These are phyloP conservation scores for Polyplosphaeria fusca DNA, from an alignment of 495 filamentous ascomycete genomes.

Conservation along the genomic window DNA sequence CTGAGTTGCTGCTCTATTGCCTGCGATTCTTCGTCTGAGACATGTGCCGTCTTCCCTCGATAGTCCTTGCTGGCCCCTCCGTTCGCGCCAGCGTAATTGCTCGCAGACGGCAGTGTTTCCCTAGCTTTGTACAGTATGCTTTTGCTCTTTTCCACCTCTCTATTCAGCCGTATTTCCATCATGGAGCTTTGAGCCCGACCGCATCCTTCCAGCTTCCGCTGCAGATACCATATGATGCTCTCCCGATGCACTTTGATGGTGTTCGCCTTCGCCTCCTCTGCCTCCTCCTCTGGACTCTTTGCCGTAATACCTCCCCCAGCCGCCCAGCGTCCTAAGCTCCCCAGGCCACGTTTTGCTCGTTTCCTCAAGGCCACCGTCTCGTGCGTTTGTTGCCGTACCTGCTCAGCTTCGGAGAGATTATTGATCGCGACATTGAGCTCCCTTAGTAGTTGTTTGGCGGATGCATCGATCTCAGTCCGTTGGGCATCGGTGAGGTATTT, in stretches of 20 bases:
- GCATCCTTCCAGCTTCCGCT: slow-evolving; percentile 68
- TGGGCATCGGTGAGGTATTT: slow-evolving; percentile 44
- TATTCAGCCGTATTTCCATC: slow-evolving; percentile 82
- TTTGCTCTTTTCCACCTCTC: slow-evolving; percentile 85
- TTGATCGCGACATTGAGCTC: slow-evolving; percentile 73
- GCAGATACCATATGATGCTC: slow-evolving; percentile 76
- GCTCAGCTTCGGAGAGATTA: slow-evolving; percentile 75
- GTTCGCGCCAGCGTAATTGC: slow-evolving; percentile 22
- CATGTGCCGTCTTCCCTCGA: slow-evolving; percentile 11
- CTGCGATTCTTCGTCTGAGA: slow-evolving; percentile 45
- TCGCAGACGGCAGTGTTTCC: slow-evolving; percentile 34
- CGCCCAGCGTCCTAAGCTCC: slow-evolving; percentile 70
- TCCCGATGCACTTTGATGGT: slow-evolving; percentile 65
- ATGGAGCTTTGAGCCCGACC: slow-evolving; percentile 76
- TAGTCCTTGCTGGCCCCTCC: slow-evolving; percentile 1
- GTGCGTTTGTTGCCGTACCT: slow-evolving; percentile 72
- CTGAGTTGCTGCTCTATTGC: slow-evolving; percentile 62
- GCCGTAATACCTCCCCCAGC: slow-evolving; percentile 47
- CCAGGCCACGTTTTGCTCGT: slow-evolving; percentile 53
- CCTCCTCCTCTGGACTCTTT: slow-evolving; percentile 61
- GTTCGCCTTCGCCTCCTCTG: slow-evolving; percentile 64
- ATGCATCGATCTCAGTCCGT: slow-evolving; percentile 70
- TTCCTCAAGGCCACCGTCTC: slow-evolving; percentile 63
- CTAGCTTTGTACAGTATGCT: slow-evolving; percentile 73
- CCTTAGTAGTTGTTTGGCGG: slow-evolving; percentile 76